Base-by-base conservation (phyloP, 352 stramenopile species). In the Blastocystis sp. region DNA sequence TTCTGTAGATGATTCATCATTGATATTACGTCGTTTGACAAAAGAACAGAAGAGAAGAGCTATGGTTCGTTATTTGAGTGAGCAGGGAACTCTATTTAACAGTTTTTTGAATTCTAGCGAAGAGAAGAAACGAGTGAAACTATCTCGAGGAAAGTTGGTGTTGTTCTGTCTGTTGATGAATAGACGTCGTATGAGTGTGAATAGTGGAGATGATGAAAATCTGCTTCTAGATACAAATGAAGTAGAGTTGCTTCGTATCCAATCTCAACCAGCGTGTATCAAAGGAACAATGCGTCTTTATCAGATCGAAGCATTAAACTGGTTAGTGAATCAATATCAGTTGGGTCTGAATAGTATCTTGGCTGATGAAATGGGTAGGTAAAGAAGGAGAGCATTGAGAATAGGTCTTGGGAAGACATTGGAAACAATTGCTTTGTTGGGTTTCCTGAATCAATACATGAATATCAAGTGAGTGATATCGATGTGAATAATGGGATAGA, bases 291-390 rank as follows among this genome's bases (percentile, higher is more conserved):
- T 96, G 92, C 91, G 93, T 86, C 92, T 95, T 89, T 99, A 99
- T 90, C 97, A 99, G 89, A 88, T 99, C 29, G 92, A 94, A 88
- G 97, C 96, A n/a, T 90, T 99, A 61, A 96, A 96, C 88, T 99
- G 96, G 96, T 94, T 99, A 90, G 91, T 99, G 7, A 96, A 94
- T 66, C 91, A 98, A n/a, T 93, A 90, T 83, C 56, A 99, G 88
- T 97, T 98, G 87, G 95, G 97, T 65, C 94, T 99, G 65, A 98
- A 98, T 90, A 96, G 95, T 42, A 98, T 98, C 69, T 89, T 98
- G 35, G 96, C 93, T 0, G 93, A 96, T 59, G 93, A 96, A 88
- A 95, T 96, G 93, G 93, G 93, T 57, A n/a, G 4, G 21, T 1
- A 32, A 6, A 12, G 11, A 9, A 9, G 58, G 5, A 19, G 12